These are phyloP conservation scores for Rhypophila decipiens DNA, from an alignment of 495 filamentous ascomycete genomes.

Conservation along the genomic window DNA sequence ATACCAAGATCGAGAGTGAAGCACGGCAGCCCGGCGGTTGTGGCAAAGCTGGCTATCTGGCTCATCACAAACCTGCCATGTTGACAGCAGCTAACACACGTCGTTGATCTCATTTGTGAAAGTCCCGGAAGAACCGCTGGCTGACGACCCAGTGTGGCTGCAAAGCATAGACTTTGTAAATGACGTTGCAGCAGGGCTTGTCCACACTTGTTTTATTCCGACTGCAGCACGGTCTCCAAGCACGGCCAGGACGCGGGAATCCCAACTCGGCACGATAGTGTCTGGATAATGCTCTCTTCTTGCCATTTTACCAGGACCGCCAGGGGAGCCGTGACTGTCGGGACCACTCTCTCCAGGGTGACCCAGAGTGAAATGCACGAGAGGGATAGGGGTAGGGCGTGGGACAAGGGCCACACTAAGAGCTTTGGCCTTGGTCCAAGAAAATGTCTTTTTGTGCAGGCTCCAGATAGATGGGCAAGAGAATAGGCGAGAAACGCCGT, in stretches of 20 bases:
- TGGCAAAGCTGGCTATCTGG: neutral
- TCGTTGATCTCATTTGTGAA: constrained; percentile 15
- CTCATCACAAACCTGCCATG: constrained; percentile 17
- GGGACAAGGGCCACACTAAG: too few species aligned
- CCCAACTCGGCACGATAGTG: neutral
- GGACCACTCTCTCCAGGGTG: too few species aligned
- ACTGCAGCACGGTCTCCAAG: constrained; percentile 15
- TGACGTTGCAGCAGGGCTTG: constrained; percentile 15
- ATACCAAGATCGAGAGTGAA: neutral
- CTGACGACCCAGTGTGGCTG: constrained; percentile 2
- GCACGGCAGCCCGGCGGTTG: neutral
- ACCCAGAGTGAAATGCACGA: too few species aligned
- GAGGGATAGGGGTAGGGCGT: too few species aligned
- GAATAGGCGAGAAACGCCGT: constrained; percentile 16
- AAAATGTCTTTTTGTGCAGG: too few species aligned
- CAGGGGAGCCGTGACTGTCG: neutral
- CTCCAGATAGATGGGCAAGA: too few species aligned
- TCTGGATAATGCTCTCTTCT: neutral
- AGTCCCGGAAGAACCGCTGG: constrained; percentile 1
- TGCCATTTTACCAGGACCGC: neutral
- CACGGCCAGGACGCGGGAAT: constrained; percentile 1
- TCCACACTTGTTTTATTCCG: too few species aligned
- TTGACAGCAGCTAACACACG: constrained; percentile 17
- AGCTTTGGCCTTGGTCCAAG: too few species aligned
- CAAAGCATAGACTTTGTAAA: constrained; percentile 12